A percentile compares a stretch with the other conserved stretches of the same genome.
These are phyloP conservation scores for Zizania latifolia DNA, from an alignment of 176 grass and related monocot species.

Conservation along the genomic window DNA sequence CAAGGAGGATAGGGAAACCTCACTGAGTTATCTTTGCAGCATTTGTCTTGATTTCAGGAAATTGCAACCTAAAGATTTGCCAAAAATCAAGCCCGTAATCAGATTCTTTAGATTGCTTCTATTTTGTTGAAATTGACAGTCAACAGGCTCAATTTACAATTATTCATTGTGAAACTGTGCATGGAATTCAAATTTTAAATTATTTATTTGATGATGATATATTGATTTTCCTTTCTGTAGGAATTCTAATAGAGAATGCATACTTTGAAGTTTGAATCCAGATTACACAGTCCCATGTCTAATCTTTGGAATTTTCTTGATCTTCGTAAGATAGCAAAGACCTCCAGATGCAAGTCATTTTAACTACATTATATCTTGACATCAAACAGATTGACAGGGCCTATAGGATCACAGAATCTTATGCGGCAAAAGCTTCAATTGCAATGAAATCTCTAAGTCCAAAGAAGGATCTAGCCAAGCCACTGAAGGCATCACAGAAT, in stretches of 20 bases:
- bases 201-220: background rate
- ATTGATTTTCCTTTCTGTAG: background rate
- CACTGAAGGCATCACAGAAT: conserved; percentile 32
- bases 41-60: conserved; percentile 10
- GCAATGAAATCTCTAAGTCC: conserved; percentile 44
- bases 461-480: conserved; percentile 56
- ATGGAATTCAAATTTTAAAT: background rate
- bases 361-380: conserved; percentile 4
- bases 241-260: background rate
- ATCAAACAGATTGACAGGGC: conserved; percentile 51
- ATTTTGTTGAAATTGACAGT: background rate
- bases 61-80: conserved; percentile 8
- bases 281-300: background rate
- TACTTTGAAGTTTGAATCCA: background rate
- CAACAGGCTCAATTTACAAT: background rate
- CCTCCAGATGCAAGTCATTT: conserved; percentile 14
- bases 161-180: background rate
- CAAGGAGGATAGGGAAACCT: background rate
- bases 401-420: conserved; percentile 65
- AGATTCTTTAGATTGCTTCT: background rate
- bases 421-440: conserved; percentile 35
- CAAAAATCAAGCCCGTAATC: background rate
- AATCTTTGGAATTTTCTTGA: background rate
- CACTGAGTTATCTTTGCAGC: background rate
- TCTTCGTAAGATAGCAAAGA: conserved; percentile 4